phyloP scores from a whole-genome alignment of 768 basidiomycete species.

The Plicaturopsis crispa region DNA sequence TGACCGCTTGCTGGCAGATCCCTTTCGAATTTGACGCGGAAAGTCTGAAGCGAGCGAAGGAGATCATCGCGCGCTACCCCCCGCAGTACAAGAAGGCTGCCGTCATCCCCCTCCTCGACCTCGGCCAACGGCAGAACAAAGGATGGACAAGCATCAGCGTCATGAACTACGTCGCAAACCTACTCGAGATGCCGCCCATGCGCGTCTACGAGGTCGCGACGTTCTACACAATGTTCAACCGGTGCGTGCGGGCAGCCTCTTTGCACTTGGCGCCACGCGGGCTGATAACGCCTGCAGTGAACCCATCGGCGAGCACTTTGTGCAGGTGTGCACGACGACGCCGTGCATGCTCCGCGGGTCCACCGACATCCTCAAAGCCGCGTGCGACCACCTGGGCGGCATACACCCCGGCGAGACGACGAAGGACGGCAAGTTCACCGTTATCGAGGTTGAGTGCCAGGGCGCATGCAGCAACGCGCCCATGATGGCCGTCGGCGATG shows the following conservation, averaged over 20 bases:
- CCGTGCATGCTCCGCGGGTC: slow-evolving; percentile 96
- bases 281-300: slow-evolving; percentile 41
- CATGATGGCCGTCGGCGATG: slow-evolving; percentile 93
- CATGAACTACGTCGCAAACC: slow-evolving; percentile 96
- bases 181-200: slow-evolving; percentile 95
- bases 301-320: slow-evolving; percentile 89
- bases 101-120: slow-evolving; percentile 91
- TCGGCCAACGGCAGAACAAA: slow-evolving; percentile 96
- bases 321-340: slow-evolving; percentile 98
- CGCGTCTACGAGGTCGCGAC: slow-evolving; percentile 99
- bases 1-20: slow-evolving; percentile 44
- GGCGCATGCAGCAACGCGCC: slow-evolving; percentile 98
- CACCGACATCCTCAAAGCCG: slow-evolving; percentile 81
- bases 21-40: slow-evolving; percentile 78
- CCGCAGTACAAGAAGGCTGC: slow-evolving; percentile 99
- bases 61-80: slow-evolving; percentile 91
- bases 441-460: slow-evolving; percentile 97
- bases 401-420: slow-evolving; percentile 91
- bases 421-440: slow-evolving; percentile 91
- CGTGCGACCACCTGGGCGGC: slow-evolving; percentile 74
- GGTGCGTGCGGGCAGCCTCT: slow-evolving; percentile 38
- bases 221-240: slow-evolving; percentile 99
- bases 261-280: background rate
- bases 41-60: slow-evolving; percentile 79
- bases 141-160: slow-evolving; percentile 98